Conservation (phyloP, 192 early-diverging fungal species). For the Umbelopsis vinacea region DNA sequence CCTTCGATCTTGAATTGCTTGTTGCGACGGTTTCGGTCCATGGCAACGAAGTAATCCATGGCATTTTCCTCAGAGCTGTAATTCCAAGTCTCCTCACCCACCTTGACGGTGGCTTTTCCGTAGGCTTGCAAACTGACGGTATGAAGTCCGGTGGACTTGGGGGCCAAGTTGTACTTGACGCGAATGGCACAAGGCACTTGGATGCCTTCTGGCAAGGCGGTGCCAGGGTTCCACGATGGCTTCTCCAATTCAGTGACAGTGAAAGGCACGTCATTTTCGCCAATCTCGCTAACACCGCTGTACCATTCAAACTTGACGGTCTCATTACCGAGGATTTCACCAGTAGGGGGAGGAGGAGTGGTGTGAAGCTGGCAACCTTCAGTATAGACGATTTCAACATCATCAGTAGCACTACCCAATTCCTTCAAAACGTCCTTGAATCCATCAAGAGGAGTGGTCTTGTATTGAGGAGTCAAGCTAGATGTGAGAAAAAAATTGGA, state of each 20-base stretch:
- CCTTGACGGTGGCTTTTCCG: neutral
- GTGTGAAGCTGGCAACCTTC: conserved; percentile 2
- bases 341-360: neutral
- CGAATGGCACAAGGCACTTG: neutral
- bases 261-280: neutral
- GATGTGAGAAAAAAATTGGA: neutral
- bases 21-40: neutral
- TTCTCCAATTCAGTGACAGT: neutral
- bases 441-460: neutral
- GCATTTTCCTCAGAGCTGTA: neutral
- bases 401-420: neutral
- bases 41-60: neutral
- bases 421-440: conserved; percentile 16
- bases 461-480: conserved; percentile 4
- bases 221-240: neutral
- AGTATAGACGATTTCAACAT: neutral
- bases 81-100: neutral
- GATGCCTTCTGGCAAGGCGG: neutral
- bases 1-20: neutral
- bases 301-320: neutral
- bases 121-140: neutral
- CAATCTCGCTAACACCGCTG: neutral
- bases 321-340: neutral
- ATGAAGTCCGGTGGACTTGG: neutral
- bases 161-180: neutral